Evolutionary conservation across 2,329 filamentous ascomycete species (phyloP), one percentile per base, ranked within the genome.

Genomic region (Aspergillus sp.): DNA sequence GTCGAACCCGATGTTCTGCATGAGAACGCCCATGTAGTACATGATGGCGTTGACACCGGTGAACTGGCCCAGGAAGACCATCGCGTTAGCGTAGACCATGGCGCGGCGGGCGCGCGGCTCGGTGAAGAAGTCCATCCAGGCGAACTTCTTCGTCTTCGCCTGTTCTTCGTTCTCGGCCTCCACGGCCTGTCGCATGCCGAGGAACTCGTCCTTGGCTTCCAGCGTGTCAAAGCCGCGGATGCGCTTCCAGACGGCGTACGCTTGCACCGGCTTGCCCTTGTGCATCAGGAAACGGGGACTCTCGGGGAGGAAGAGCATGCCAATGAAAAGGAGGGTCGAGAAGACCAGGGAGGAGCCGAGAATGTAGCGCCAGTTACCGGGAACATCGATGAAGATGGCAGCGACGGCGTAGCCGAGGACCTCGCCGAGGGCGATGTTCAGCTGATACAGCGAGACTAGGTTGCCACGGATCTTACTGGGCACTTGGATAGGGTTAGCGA

Each of bases 111-210:
- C 82, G 32, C 87, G 82, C 6, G 84, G 83, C 38, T 84, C 81
- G 16, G 85, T 89, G 72, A 89, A 82, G 72, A 89, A 87, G 65
- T 90, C 86, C 74, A 89, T 76, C 85, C 86, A 89, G 0, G 85
- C 81, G 70, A 82, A 87, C 24, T 78, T 79, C 52, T 77, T 77
- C 60, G 81, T 81, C 48, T 75, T 73, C 7, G 76, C 72, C 53
- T 79, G 76, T 8, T 81, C 75, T 3, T 78, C 71, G 22, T 76
- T 77, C 57, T 86, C 76, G 57, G 86, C 82, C 19, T 79, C 74
- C 10, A 88, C 82, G 0, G 80, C 75, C n/a, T 79, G 77, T 53
- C 84, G 84, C 85, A 89, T 89, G 64, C 86, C 76, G 63, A 86
- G 87, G 70, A 89, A 89, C 64, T 90, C 87, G 47, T 87, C 83